Evolutionary conservation across 139 green algal species (phyloP), one percentile per base, ranked within the genome.

Genomic region (Chlamydomonas incerta): DNA sequence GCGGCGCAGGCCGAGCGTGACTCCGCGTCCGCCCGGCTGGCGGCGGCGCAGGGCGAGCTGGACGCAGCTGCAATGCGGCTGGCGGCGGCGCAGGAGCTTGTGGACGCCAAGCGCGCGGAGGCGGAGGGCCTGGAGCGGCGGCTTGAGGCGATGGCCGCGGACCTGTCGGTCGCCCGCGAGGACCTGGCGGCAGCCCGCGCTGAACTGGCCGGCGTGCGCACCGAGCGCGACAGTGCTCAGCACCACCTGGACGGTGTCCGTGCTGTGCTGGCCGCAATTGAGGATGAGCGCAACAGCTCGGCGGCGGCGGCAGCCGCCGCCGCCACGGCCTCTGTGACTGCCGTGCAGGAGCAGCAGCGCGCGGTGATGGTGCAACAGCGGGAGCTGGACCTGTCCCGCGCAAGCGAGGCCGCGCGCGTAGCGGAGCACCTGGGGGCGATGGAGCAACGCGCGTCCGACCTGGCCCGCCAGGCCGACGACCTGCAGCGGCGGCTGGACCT

Each of bases 191-290:
- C 26, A 0, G n/a, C 55, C 11, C 33, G 50, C 11, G 26, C 13
- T 2, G 28, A 71, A 33, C 33, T 37, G 20, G 29, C 26, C 0
- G 55, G 8, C 14, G 74, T 34, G 6, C 11, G 1, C 0, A 57
- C 62, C 13, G 55, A 70, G 21, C 55, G 74, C 68, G 57, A 81
- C 71, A n/a, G 2, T 11, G 60, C 58, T 4, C 33, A 73, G 75
- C 75, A 83, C 28, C 75, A 83, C 0, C 41, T 83, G 75, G 66
- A 37, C 5, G 75, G 60, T 5, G 75, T 83, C 0, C 37, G 75
- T 1, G 75, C 72, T 11, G 60, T 83, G 14, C 62, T 83, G 60
- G 60, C 75, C 4, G 57, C 58, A 6, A 58, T 81, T 47, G 74
- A 81, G 34, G 74, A 81, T 9, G 74, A 70, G 47, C 57, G 74